A percentile compares a stretch with the other conserved stretches of the same genome.
Conservation (phyloP, 495 filamentous ascomycete genomes). For the Aspergillus diversus region DNA sequence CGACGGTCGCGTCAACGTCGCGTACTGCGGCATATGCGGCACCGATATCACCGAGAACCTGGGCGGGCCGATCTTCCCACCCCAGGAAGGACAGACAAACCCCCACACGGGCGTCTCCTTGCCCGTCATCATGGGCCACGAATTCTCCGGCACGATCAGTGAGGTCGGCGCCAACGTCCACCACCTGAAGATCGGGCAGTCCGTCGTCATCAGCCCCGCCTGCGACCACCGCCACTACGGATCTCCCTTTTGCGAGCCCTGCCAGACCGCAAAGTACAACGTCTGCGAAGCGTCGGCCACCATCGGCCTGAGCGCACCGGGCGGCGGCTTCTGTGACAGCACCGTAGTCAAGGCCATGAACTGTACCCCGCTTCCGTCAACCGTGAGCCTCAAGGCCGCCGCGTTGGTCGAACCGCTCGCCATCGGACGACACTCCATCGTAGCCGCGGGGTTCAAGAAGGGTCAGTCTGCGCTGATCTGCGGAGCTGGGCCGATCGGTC, state of each 20-base stretch:
- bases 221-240: conserved; percentile 4
- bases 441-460: conserved; percentile 43
- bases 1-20: conserved; percentile 6
- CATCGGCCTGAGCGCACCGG: background rate
- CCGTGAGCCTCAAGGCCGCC: conserved; percentile 25
- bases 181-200: background rate
- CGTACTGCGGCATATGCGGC: conserved; percentile 11
- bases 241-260: background rate
- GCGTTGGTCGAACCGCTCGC: conserved; percentile 64
- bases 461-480: conserved; percentile 49
- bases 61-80: conserved; percentile 10
- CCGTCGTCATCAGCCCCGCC: conserved; percentile 4
- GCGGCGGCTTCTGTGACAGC: conserved; percentile 3
- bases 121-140: conserved; percentile 11
- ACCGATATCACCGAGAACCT: conserved; percentile 12
- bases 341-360: conserved; percentile 9
- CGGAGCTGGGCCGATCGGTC: conserved; percentile 63
- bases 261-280: background rate
- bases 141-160: conserved; percentile 1
- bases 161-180: conserved; percentile 2
- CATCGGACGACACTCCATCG: conserved; percentile 66
- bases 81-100: conserved; percentile 1
- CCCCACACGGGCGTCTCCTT: background rate
- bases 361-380: conserved; percentile 24
- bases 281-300: conserved; percentile 6